Base-by-base conservation (phyloP, 2,329 filamentous ascomycete genomes). In the Verticillium tricorpus region DNA sequence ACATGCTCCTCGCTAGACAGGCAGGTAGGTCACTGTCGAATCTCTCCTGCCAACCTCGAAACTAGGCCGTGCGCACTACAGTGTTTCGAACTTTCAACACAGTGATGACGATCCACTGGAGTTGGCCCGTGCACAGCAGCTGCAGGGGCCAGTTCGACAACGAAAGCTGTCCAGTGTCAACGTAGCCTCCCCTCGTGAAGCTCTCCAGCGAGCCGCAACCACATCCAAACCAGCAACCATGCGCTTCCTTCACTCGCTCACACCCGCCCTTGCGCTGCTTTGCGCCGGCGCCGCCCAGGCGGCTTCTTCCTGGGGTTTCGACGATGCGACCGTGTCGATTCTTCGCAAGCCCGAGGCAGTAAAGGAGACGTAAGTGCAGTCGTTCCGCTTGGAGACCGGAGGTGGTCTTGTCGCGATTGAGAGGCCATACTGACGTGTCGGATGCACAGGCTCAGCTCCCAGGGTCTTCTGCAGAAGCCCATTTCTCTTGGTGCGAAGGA, bases 291-390 rank as follows among this genome's bases (percentile, higher is more conserved):
- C 77, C 65, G 82, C 77, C 60, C 78, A 79, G 67, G 84, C 84
- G 37, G 80, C 82, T 61, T 80, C 83, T 34, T 84, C 85, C 25
- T 94, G 91, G 91, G 82, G 82, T 61, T 93, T 93, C 69, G 84
- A 89, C 66, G 90, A 93, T 76, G 91, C 83, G 66, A 86, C 83
- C 64, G 80, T 93, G 66, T 82, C 86, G 9, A 80, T 93, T 62
- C 79, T 81, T 66, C 78, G 81, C 69, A 93, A 91, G 76, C 89
- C 89, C 78, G 82, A 80, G 78, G 82, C 79, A 59, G 76, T 81
- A 67, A 89, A 90, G 75, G 84, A 90, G 78, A 90, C 88, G 88
- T 90, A 80, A 71, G 84, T 74, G 61, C 19, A 14, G 40, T 2
- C 22, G n/a, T 15, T 2, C 28, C 12, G 25, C 32, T 61, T 39